Evolutionary conservation across 805 yeast genomes (phyloP).

Genomic region (Starmerella bombi): DNA sequence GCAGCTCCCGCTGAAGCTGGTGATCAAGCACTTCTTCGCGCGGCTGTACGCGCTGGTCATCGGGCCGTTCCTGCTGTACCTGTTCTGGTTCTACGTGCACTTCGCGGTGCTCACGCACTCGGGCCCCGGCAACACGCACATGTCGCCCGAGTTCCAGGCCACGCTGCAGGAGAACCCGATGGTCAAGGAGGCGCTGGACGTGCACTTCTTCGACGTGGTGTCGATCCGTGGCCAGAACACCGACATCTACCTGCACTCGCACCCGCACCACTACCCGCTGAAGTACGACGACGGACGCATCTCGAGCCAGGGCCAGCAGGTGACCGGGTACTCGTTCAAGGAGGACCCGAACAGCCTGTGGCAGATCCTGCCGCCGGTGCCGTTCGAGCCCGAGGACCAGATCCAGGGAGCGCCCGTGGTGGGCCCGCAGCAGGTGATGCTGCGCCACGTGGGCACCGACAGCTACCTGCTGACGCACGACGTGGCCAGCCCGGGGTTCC

Average conservation of each 20-base stretch:
- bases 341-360: constrained; percentile 82
- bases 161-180: constrained; percentile 59
- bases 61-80: constrained; percentile 57
- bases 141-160: constrained; percentile 81
- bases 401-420: constrained; percentile 28
- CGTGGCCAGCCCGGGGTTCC: constrained; percentile 60
- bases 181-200: constrained; percentile 50
- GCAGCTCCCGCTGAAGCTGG: constrained; percentile 23
- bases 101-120: constrained; percentile 60
- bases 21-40: constrained; percentile 51
- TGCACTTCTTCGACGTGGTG: constrained; percentile 48
- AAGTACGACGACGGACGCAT: constrained; percentile 93
- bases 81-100: constrained; percentile 67
- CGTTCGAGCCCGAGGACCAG: constrained; percentile 29
- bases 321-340: constrained; percentile 72
- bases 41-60: constrained; percentile 54
- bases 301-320: constrained; percentile 88
- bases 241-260: constrained; percentile 60
- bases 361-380: constrained; percentile 27
- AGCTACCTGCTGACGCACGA: constrained; percentile 74
- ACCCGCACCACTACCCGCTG: constrained; percentile 69
- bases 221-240: constrained; percentile 62
- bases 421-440: constrained; percentile 54
- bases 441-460: constrained; percentile 57
- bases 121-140: constrained; percentile 89